phyloP scores from a whole-genome alignment of 2,329 filamentous ascomycete species.

The Lachnellula cervina region DNA sequence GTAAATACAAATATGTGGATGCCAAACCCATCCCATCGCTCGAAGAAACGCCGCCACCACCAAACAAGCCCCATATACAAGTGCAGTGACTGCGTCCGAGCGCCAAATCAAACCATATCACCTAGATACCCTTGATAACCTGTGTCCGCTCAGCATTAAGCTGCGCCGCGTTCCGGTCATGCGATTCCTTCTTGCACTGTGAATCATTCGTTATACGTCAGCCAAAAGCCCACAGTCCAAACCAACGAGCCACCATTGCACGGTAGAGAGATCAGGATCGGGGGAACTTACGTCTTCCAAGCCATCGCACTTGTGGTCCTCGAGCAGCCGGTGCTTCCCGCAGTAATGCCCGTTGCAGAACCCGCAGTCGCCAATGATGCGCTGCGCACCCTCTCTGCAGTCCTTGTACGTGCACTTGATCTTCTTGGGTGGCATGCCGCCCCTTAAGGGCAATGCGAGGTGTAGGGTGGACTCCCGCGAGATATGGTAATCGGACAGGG shows the following conservation, averaged over 20 bases:
- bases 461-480: constrained; percentile 46
- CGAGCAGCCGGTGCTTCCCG: constrained; percentile 87
- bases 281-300: constrained; percentile 71
- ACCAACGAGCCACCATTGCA: constrained; percentile 40
- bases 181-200: constrained; percentile 92
- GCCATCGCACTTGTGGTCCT: constrained; percentile 89
- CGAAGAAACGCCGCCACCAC: constrained; percentile 9
- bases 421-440: constrained; percentile 65
- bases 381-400: constrained; percentile 81
- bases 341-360: constrained; percentile 96
- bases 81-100: not conserved
- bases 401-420: constrained; percentile 83
- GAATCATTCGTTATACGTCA: constrained; percentile 31
- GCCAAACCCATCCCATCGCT: not conserved
- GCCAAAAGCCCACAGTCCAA: constrained; percentile 30
- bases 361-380: constrained; percentile 91
- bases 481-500: constrained; percentile 45
- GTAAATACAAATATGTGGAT: constrained; percentile 9
- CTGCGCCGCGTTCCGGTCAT: constrained; percentile 89
- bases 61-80: not conserved
- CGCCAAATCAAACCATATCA: not conserved
- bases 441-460: constrained; percentile 51
- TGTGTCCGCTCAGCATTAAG: constrained; percentile 89
- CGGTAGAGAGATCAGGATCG: not conserved
- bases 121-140: constrained; percentile 83